A percentile compares a stretch with the other conserved stretches of the same genome.
Evolutionary conservation across 106 monocot species (phyloP).

Genomic region (Cymbidium sinense): DNA sequence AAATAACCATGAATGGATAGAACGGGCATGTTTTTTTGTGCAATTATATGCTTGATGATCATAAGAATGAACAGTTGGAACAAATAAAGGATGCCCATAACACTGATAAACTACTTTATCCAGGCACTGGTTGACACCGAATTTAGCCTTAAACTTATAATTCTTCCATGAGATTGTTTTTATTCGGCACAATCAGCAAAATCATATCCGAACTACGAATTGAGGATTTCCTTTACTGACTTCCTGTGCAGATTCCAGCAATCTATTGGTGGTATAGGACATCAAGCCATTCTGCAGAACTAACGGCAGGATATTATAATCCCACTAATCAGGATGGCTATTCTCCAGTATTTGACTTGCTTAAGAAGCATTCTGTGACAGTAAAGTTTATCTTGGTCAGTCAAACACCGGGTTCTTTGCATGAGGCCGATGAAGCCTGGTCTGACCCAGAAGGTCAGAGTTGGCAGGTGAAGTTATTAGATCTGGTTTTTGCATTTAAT

Average conservation of each 20-base stretch:
- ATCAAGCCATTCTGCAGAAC: conserved; percentile 78
- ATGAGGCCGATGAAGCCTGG: conserved; percentile 45
- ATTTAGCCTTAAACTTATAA: not conserved
- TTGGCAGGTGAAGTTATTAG: conserved; percentile 58
- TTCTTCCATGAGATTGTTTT: not conserved
- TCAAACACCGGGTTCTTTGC: conserved; percentile 16
- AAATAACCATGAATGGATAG: not conserved
- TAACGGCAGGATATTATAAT: conserved; percentile 90
- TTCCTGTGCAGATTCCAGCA: conserved; percentile 62
- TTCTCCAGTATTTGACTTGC: conserved; percentile 58
- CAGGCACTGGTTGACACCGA: not conserved
- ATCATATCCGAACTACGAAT: not conserved
- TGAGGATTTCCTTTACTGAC: not conserved
- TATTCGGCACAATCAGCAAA: not conserved
- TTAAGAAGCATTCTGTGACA: conserved; percentile 65
- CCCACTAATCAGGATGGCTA: conserved; percentile 86
- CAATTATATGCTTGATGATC: no score
- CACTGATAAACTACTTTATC: no score
- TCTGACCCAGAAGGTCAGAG: conserved; percentile 65
- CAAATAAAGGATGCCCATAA: not conserved
- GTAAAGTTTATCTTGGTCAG: conserved; percentile 45
- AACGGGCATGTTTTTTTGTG: no score
- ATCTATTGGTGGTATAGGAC: conserved; percentile 92
- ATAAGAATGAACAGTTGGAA: not conserved
- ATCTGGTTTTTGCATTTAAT: not conserved